Evolutionary conservation across 768 basidiomycete genomes (phyloP), one percentile per base, ranked within the genome.

Genomic region (Mrakia hoshinonis): DNA sequence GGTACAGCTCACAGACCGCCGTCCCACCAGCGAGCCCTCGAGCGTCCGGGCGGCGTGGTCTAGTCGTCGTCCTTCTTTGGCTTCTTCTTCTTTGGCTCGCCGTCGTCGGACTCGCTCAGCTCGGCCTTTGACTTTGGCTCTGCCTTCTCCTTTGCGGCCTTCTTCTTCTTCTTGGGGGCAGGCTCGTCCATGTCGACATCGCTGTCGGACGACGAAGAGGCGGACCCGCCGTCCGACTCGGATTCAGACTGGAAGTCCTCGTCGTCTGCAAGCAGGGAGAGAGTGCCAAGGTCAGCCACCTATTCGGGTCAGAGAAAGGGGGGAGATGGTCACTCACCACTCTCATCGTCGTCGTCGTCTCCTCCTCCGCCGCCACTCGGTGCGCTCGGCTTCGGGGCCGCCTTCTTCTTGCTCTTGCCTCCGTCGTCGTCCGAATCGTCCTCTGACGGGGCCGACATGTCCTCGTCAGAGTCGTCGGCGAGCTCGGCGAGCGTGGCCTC

Each of bases 191-290:
- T 79, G 52, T 74, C 79, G 6, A 89, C 91, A 69, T 86, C 84
- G 0, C 87, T 89, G 4, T 80, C 86, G 0, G 85, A 85, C 64
- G 89, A 90, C 46, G 86, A 88, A 0, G 94, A 91, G 4, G 94
- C 72, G 36, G 72, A 96, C n/a, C 94, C 93, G 55, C 82, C 83
- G 76, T 96, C 93, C 0, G 89, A 90, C 1, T 82, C 87, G 9
- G 89, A 91, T n/a, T 61, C 58, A 10, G 87, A 92, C 73, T 87
- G 81, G 85, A 98, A 98, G 80, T 96, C 93, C 79, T 94, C 89
- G 74, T 89, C 95, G 89, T 81, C 82, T 80, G 74, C 34, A 24
- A 39, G 26, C n/a, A 24, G n/a, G 26, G 36, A 29, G 3, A 43
- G 38, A 31, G 36, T n/a, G n/a, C 18, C 1, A 36, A 62, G 31